Conservation (phyloP, 441 rosid species). For the Populus hybrid region DNA sequence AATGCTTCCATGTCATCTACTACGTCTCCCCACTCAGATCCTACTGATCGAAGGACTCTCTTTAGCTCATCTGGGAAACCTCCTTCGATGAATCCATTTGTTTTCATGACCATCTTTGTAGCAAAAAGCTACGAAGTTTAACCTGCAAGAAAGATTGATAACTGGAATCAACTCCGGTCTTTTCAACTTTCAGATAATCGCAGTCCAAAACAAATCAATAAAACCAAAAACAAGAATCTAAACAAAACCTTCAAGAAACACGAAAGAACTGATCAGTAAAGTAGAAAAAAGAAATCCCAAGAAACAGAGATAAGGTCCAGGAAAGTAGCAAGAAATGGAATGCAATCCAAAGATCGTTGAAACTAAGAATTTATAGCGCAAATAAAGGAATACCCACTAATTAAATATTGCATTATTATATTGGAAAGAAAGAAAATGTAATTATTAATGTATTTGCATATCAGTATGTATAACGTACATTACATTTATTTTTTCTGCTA, state of each 20-base stretch:
- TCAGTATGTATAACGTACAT: neutral
- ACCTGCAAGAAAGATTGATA: slow-evolving; percentile 19
- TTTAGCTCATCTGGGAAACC: slow-evolving; percentile 61
- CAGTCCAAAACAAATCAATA: neutral
- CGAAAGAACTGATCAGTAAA: neutral
- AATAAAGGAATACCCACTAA: neutral
- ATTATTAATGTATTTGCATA: neutral
- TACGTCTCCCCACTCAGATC: slow-evolving; percentile 86
- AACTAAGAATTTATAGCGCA: neutral
- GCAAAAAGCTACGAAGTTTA: slow-evolving; percentile 4
- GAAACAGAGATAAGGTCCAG: neutral
- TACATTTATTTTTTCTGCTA: neutral
- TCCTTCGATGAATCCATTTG: slow-evolving; percentile 43
- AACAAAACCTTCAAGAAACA: neutral
- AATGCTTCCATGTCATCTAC: slow-evolving; percentile 54
- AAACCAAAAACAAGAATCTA: neutral
- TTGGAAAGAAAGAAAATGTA: neutral
- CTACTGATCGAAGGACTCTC: slow-evolving; percentile 56
- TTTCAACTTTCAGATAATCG: neutral
- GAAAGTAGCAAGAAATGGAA: neutral
- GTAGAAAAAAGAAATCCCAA: neutral
- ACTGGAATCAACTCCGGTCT: neutral
- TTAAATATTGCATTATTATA: neutral
- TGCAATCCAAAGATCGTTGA: neutral
- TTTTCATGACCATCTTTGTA: slow-evolving; percentile 33